A percentile compares a stretch with the other conserved stretches of the same genome.
Evolutionary conservation across 345 rosid species (phyloP).

Genomic region (Isatis tinctoria): DNA sequence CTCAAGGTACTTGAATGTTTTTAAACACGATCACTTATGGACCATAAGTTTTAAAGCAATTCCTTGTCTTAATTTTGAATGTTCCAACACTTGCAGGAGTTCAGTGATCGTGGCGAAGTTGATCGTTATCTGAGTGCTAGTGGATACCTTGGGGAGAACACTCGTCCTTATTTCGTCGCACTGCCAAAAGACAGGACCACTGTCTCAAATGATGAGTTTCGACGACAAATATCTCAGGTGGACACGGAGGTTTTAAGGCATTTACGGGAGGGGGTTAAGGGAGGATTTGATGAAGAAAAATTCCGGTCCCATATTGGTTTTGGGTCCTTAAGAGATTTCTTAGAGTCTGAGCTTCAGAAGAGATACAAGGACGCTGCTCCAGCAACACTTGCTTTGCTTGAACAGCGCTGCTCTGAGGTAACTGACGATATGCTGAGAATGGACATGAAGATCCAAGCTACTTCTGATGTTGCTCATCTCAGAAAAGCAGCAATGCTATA

Average conservation of each 20-base stretch:
- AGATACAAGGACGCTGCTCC: conserved; percentile 95
- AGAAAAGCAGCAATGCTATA: conserved; percentile 82
- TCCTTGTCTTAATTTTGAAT: background rate
- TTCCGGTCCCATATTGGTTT: conserved; percentile 69
- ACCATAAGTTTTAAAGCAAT: background rate
- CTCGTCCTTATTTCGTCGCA: conserved; percentile 83
- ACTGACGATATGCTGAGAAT: conserved; percentile 52
- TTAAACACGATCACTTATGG: background rate
- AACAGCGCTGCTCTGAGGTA: conserved; percentile 82
- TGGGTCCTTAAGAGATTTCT: conserved; percentile 69
- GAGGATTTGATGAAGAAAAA: conserved; percentile 96
- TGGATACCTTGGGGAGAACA: conserved; percentile 92
- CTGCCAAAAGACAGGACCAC: conserved; percentile 83
- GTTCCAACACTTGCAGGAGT: conserved; percentile 52
- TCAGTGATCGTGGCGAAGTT: conserved; percentile 78
- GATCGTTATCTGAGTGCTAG: conserved; percentile 90
- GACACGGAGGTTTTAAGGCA: conserved; percentile 65
- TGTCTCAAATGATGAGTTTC: conserved; percentile 84
- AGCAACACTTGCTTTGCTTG: conserved; percentile 93
- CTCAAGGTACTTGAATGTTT: conserved; percentile 56
- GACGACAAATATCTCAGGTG: conserved; percentile 77
- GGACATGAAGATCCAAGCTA: conserved; percentile 73
- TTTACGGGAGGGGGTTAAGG: conserved; percentile 72
- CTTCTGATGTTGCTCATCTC: conserved; percentile 90
- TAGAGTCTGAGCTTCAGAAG: conserved; percentile 91